phyloP scores from a whole-genome alignment of 1,284 basidiomycete genomes.

The Sporisorium iseilematis-ciliati region DNA sequence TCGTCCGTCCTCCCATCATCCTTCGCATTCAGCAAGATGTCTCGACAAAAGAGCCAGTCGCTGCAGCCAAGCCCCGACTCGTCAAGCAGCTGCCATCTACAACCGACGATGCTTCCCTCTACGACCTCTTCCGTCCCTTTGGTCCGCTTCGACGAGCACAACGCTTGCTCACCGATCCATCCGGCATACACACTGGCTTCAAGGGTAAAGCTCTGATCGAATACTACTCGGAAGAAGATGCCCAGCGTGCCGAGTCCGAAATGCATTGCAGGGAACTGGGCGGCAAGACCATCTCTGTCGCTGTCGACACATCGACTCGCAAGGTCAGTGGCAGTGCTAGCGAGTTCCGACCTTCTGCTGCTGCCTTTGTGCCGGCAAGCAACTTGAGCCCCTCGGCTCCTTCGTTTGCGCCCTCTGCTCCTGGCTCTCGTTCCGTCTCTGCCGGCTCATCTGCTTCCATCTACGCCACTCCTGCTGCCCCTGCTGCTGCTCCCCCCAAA shows the following conservation, averaged over 20 bases:
- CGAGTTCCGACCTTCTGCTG: slow-evolving; percentile 55
- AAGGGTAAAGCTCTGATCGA: slow-evolving; percentile 59
- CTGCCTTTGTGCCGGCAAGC: slow-evolving; percentile 51
- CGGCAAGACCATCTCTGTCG: slow-evolving; percentile 61
- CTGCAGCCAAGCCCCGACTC: slow-evolving; percentile 54
- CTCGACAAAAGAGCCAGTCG: slow-evolving; percentile 33
- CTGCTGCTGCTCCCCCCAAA: slow-evolving; percentile 12
- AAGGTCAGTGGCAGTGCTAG: slow-evolving; percentile 35
- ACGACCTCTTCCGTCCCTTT: slow-evolving; percentile 60
- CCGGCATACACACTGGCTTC: slow-evolving; percentile 62
- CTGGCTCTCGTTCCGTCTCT: slow-evolving; percentile 37
- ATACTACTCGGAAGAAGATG: slow-evolving; percentile 57
- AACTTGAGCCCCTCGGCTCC: slow-evolving; percentile 53
- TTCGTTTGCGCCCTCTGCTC: slow-evolving; percentile 44
- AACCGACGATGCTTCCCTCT: slow-evolving; percentile 56
- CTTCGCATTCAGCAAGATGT: slow-evolving; percentile 40
- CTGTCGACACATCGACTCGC: slow-evolving; percentile 42
- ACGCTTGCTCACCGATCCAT: slow-evolving; percentile 57
- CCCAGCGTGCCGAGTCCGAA: slow-evolving; percentile 52
- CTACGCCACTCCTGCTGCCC: slow-evolving; percentile 33
- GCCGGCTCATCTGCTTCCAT: slow-evolving; percentile 51
- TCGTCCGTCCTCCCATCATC: slow-evolving; percentile 40
- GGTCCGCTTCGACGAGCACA: slow-evolving; percentile 55
- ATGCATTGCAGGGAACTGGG: slow-evolving; percentile 62
- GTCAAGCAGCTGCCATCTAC: slow-evolving; percentile 59